These are phyloP conservation scores for Fistulina hepatica DNA, from an alignment of 1,284 basidiomycete genomes.

Conservation along the genomic window DNA sequence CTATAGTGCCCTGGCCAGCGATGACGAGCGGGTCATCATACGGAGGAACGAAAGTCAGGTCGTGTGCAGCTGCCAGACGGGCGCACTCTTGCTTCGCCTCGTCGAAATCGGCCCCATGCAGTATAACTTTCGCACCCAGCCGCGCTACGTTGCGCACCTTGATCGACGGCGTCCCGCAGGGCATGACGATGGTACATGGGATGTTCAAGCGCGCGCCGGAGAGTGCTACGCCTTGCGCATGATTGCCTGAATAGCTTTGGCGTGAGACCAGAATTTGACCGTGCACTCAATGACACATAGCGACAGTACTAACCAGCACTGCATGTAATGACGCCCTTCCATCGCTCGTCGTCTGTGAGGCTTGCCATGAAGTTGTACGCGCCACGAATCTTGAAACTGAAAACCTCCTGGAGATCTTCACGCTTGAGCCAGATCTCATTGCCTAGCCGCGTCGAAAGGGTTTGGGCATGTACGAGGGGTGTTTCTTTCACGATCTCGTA, in stretches of 20 bases:
- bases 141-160: constrained; percentile 92
- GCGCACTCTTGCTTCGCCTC: constrained; percentile 94
- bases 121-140: constrained; percentile 87
- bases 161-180: constrained; percentile 88
- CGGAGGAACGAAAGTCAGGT: constrained; percentile 88
- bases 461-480: constrained; percentile 78
- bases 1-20: constrained; percentile 94
- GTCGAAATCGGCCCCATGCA: constrained; percentile 92
- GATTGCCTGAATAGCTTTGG: constrained; percentile 61
- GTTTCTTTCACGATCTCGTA: constrained; percentile 93
- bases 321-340: constrained; percentile 97
- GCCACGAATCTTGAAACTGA: constrained; percentile 97
- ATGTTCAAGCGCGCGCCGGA: constrained; percentile 81
- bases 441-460: constrained; percentile 80
- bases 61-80: constrained; percentile 67
- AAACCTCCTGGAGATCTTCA: constrained; percentile 94
- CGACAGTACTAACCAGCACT: constrained; percentile 79
- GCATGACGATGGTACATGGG: constrained; percentile 98
- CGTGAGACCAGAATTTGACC: constrained; percentile 7
- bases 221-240: constrained; percentile 96
- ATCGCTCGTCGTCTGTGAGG: constrained; percentile 79
- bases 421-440: constrained; percentile 94
- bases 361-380: constrained; percentile 99
- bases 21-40: constrained; percentile 97
- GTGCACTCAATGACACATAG: constrained; percentile 2